These are phyloP conservation scores for Aphanocladium album DNA, from an alignment of 2,329 filamentous ascomycete species.

Conservation along the genomic window DNA sequence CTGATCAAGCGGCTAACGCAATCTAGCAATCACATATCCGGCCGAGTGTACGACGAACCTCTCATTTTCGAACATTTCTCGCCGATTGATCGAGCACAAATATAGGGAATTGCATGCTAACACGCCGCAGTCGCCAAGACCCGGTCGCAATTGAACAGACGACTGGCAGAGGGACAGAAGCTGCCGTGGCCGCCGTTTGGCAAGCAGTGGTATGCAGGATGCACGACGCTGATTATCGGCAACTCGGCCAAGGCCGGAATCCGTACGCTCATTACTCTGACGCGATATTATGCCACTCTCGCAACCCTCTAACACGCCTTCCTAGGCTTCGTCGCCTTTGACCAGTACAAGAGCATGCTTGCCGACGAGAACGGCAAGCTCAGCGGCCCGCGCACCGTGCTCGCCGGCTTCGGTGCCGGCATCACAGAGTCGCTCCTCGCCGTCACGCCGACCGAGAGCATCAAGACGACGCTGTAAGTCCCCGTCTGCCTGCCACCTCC, in stretches of 20 bases:
- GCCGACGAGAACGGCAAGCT: conserved; percentile 82
- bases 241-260: conserved; percentile 97
- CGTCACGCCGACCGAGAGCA: conserved; percentile 94
- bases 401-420: conserved; percentile 90
- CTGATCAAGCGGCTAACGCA: background rate
- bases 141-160: conserved; percentile 83
- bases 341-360: conserved; percentile 82
- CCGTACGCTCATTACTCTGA: conserved; percentile 50
- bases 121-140: conserved; percentile 75
- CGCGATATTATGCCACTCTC: background rate
- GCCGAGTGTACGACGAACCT: conserved; percentile 67
- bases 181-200: conserved; percentile 94
- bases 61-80: background rate
- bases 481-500: background rate
- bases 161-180: conserved; percentile 75
- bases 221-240: conserved; percentile 92
- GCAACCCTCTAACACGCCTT: background rate
- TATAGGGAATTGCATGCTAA: conserved; percentile 3
- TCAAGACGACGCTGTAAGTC: conserved; percentile 83
- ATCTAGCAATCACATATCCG: conserved; percentile 76
- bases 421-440: conserved; percentile 90
- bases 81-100: background rate
- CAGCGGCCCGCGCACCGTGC: conserved; percentile 81
- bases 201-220: conserved; percentile 93
- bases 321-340: conserved; percentile 86